Evolutionary conservation across 164 flowering plant species (phyloP), one percentile per base, ranked within the genome.

Genomic region (Echeveria elegans): DNA sequence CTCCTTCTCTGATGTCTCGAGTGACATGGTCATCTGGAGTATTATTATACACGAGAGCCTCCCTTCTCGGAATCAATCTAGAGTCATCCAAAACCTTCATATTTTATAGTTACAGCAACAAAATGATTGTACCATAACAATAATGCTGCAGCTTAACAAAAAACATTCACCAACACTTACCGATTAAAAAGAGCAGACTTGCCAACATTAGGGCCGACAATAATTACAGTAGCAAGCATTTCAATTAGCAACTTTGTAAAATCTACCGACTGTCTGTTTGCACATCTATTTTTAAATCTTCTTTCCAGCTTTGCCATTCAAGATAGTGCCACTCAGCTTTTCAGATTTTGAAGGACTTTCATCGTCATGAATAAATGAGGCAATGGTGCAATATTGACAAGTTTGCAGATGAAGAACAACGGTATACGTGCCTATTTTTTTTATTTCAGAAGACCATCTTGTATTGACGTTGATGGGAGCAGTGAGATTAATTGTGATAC

Each of bases 131-230:
- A 23, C 58, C 26, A 23, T 21, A 52, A 52, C 58, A 23, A 2
- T 7, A 28, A 52, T 52, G 58, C 15, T 6, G 11, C 26, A 23
- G 26, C 28, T 56, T n/a, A 34, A 34, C 31, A 15, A 26, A 26
- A n/a, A 15, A 26, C 38, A 16, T 21, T n/a, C 53, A 62, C 12
- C 5, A 30, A 74, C 56, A n/a, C 83, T 66, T 28, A 93, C 92
- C 98, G 89, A 72, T 94, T 91, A 79, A 86, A 94, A 38, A 94
- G 72, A 7, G 98, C 98, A 1, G 98, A 94, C 72, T 94, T 94
- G 65, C 98, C 98, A 56, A 91, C 98, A 82, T 94, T 94, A 97
- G 98, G 96, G 6, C 98, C 98, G 30, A 91, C 79, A 34, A 91
- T 73, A 60, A 94, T 72, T 15, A 91, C 87, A 66, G 95, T 82